phyloP scores from a whole-genome alignment of 208 protist species.

The Acanthamoeba culbertsoni region DNA sequence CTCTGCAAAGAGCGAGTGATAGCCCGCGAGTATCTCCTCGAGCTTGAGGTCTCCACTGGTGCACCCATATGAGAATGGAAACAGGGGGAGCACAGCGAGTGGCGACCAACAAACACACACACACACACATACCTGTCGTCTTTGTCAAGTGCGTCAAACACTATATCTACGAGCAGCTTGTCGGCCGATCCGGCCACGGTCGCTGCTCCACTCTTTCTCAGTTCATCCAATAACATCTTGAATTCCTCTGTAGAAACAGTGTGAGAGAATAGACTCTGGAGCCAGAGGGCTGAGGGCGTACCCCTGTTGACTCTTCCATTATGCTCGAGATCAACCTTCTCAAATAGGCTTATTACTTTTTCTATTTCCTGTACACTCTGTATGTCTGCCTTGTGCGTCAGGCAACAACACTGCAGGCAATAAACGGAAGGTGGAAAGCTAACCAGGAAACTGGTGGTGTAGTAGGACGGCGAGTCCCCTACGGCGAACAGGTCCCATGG shows the following conservation, averaged over 20 bases:
- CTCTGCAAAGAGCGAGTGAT: not conserved
- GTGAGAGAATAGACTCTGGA: not conserved
- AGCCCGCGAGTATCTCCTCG: not conserved
- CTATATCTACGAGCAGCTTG: conserved; percentile 10
- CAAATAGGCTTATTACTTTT: conserved; percentile 2
- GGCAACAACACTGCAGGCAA: not conserved
- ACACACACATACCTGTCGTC: not conserved
- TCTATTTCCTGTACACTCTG: conserved; percentile 24
- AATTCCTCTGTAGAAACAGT: not conserved
- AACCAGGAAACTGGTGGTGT: conserved; percentile 12
- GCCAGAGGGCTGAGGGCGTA: not conserved
- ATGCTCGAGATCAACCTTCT: conserved; percentile 17
- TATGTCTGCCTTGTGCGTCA: not conserved
- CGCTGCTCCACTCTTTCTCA: not conserved
- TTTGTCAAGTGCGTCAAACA: conserved; percentile 16
- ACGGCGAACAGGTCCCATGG: not conserved
- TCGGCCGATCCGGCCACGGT: not conserved
- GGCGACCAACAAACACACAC: too few species aligned
- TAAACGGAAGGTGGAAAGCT: not conserved
- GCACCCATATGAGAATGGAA: not conserved
- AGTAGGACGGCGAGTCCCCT: conserved; percentile 21
- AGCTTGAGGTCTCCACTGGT: not conserved
- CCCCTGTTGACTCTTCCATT: conserved; percentile 11
- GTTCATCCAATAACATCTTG: not conserved
- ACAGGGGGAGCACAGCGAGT: not conserved